Percentiles rank a stretch among this genome's conserved stretches.
These are phyloP conservation scores for Mortierella sp. DNA, from an alignment of 371 early-diverging fungal species.

Conservation along the genomic window DNA sequence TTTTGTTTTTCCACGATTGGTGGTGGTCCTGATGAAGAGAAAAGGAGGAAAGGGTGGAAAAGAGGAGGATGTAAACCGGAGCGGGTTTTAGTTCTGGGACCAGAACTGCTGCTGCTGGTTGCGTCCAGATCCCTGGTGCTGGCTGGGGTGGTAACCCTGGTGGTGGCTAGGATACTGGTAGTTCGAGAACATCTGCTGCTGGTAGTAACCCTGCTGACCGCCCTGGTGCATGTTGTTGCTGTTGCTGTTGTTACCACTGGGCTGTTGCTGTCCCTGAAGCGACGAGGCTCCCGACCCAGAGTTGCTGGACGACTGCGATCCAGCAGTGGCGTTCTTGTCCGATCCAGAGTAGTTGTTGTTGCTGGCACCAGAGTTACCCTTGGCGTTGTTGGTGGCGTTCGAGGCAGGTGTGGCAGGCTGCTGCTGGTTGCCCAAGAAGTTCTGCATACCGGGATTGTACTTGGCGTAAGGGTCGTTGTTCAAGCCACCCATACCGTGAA, in stretches of 20 bases:
- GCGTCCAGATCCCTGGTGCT: slow-evolving; percentile 42
- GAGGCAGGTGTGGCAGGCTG: slow-evolving; percentile 32
- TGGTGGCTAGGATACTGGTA: slow-evolving; percentile 56
- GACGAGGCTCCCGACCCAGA: slow-evolving; percentile 30
- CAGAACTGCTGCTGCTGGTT: slow-evolving; percentile 54
- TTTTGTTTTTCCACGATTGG: background rate
- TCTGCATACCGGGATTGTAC: slow-evolving; percentile 56
- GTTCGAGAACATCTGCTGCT: slow-evolving; percentile 57
- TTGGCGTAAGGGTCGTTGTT: slow-evolving; percentile 50
- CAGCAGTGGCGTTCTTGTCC: slow-evolving; percentile 33
- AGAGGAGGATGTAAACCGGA: background rate
- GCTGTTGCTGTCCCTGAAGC: slow-evolving; percentile 49
- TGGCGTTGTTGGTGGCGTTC: slow-evolving; percentile 23
- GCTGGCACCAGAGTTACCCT: slow-evolving; percentile 21
- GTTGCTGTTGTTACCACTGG: background rate
- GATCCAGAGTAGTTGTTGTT: slow-evolving; percentile 41
- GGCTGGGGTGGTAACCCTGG: slow-evolving; percentile 49
- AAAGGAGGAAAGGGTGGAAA: background rate
- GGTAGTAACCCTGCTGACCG: slow-evolving; percentile 51
- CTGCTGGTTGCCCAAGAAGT: slow-evolving; percentile 47
- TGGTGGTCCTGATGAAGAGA: background rate
- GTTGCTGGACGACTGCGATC: slow-evolving; percentile 26
- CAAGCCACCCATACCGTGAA: slow-evolving; percentile 50
- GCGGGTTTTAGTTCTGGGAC: slow-evolving; percentile 36
- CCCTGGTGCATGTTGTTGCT: slow-evolving; percentile 16